phyloP scores from a whole-genome alignment of 768 basidiomycete genomes.

The Hygrocybe punicea region DNA sequence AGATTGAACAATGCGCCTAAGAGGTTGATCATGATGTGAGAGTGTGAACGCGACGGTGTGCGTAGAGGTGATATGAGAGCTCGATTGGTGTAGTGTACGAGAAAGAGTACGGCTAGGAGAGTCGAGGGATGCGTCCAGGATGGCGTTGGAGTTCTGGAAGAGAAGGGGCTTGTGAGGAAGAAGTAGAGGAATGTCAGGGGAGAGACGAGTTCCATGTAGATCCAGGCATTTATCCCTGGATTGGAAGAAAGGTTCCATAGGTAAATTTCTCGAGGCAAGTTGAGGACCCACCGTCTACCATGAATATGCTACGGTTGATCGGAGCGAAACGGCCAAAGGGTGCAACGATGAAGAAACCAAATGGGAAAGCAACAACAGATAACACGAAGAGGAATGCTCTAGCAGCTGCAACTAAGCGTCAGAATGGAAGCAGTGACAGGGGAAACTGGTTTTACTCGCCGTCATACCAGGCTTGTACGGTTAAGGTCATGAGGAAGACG shows the following conservation, averaged over 20 bases:
- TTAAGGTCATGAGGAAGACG: too few relatives aligned
- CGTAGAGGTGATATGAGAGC: constrained; percentile 75
- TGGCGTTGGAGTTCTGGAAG: constrained; percentile 29
- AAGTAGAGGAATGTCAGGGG: constrained; percentile 53
- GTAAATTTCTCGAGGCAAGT: not conserved
- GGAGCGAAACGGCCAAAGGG: constrained; percentile 78
- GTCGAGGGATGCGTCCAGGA: constrained; percentile 32
- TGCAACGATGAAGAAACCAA: constrained; percentile 56
- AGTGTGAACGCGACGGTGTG: constrained; percentile 73
- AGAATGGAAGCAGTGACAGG: too few relatives aligned
- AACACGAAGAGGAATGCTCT: not conserved
- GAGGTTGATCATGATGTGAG: constrained; percentile 64
- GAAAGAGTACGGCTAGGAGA: constrained; percentile 55
- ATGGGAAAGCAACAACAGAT: not conserved
- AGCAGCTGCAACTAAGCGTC: too few relatives aligned
- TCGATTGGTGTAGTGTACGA: constrained; percentile 82
- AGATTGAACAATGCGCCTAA: constrained; percentile 62
- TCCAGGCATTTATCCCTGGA: constrained; percentile 54
- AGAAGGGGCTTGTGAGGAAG: constrained; percentile 49
- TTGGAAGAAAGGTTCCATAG: not conserved
- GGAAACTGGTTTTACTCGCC: too few relatives aligned
- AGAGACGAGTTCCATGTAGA: constrained; percentile 69
- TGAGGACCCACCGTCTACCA: constrained; percentile 51
- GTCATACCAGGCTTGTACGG: too few relatives aligned
- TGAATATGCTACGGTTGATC: constrained; percentile 42